Base-by-base conservation (phyloP, 306 rosid genomes). In the Biancaea sappan region DNA sequence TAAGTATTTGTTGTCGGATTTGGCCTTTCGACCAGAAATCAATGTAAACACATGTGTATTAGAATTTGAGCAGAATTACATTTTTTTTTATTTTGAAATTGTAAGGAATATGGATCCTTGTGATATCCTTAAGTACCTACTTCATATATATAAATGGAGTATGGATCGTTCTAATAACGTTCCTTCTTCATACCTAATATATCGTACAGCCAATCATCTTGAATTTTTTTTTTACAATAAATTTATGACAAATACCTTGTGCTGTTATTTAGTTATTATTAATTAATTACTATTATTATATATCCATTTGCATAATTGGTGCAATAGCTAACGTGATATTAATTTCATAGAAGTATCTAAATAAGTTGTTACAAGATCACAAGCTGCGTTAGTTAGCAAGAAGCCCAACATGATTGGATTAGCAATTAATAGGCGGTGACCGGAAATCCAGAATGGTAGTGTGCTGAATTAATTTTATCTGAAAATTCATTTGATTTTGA, bases 381-480 rank as follows among this genome's bases (percentile, higher is more conserved):
- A 47, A 47, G 9, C 22, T 47, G n/a, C n/a, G 22, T 47, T 47
- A n/a, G 53, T 4, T 16, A 47, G 2, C 22, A 16, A 47, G 22
- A 50, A 19, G 25, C 9, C 2, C 24, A 28, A 12, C 1, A 59
- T 31, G 10, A 59, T 59, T 28, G 40, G 41, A 34, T 31, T 1
- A 31, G 6, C 68, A 72, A 44, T 59, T 59, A 58, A 29, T 29
- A 46, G 54, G 19, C 41, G 28, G 44, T 40, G 67, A 35, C n/a
- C 13, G 4, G 37, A 16, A 8, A 18, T 41, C 5, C 8, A 19
- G 52, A 47, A 46, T 53, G 1, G n/a, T n/a, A n/a, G n/a, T n/a
- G n/a, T n/a, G n/a, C n/a, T n/a, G n/a, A n/a, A n/a, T n/a, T n/a
- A n/a, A n/a, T n/a, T n/a, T n/a, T n/a, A n/a, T n/a, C n/a, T n/a